phyloP scores from a whole-genome alignment of 2,329 filamentous ascomycete species.

The Apiospora saccharicola region DNA sequence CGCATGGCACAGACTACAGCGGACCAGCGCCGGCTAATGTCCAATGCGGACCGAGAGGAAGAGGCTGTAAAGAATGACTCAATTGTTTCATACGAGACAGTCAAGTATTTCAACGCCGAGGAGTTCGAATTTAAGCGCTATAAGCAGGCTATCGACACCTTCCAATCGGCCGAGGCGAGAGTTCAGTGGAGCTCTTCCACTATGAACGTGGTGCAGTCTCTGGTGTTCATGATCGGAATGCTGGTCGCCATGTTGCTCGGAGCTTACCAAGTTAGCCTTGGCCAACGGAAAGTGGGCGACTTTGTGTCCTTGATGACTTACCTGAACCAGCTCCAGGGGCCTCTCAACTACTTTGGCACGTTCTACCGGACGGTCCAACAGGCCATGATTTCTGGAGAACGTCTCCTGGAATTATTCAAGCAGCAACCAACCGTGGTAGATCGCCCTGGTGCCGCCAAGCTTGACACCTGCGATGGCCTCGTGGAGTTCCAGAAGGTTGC shows the following conservation, averaged over 20 bases:
- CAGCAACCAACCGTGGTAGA: conserved; percentile 93
- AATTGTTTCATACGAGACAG: conserved; percentile 96
- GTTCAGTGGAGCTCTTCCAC: conserved; percentile 79
- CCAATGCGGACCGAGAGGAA: conserved; percentile 92
- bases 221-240: conserved; percentile 81
- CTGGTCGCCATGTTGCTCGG: conserved; percentile 76
- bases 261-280: conserved; percentile 77
- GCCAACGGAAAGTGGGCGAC: conserved; percentile 70
- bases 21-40: conserved; percentile 90
- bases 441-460: conserved; percentile 65
- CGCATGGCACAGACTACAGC: conserved; percentile 94
- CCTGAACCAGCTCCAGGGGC: conserved; percentile 80
- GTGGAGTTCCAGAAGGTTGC: conserved; percentile 88
- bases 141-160: conserved; percentile 72
- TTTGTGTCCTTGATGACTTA: conserved; percentile 80
- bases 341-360: conserved; percentile 88
- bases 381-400: conserved; percentile 96
- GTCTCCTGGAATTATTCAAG: conserved; percentile 94
- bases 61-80: conserved; percentile 99
- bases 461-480: conserved; percentile 77
- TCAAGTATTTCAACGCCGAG: conserved; percentile 90
- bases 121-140: conserved; percentile 80
- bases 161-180: conserved; percentile 77
- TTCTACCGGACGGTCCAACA: conserved; percentile 97
- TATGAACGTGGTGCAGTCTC: conserved; percentile 82